Conservation (phyloP, 2,329 filamentous ascomycete genomes). For the Lizonia empirigonia region DNA sequence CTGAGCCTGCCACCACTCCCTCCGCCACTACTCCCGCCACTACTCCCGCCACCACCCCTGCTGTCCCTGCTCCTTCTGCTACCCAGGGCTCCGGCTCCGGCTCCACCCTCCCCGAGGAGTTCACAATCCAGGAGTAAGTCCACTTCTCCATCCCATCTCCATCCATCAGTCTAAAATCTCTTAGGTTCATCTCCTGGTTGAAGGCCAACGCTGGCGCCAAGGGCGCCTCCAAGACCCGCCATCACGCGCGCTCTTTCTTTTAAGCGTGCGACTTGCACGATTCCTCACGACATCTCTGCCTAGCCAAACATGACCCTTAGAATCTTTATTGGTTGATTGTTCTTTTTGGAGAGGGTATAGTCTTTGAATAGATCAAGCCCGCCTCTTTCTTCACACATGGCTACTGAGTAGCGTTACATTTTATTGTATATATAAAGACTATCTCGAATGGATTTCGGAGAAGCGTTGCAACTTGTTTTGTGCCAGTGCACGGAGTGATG, state of each 20-base stretch:
- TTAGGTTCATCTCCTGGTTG: slow-evolving; percentile 37
- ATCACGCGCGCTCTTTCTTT: slow-evolving; percentile 49
- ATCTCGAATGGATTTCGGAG: slow-evolving; percentile 18
- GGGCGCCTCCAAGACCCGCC: slow-evolving; percentile 28
- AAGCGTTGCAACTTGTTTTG: slow-evolving; percentile 5
- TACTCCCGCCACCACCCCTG: background rate
- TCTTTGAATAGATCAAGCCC: slow-evolving; percentile 13
- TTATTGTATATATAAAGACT: slow-evolving; percentile 16
- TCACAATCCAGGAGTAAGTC: slow-evolving; percentile 29
- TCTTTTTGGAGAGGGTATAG: slow-evolving; percentile 8
- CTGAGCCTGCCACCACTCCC: slow-evolving; percentile 13
- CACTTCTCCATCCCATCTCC: no score
- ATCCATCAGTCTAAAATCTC: no score
- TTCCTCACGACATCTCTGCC: slow-evolving; percentile 12
- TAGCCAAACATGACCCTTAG: slow-evolving; percentile 15
- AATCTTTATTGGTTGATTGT: slow-evolving; percentile 14
- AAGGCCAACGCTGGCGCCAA: slow-evolving; percentile 29
- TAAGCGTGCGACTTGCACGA: slow-evolving; percentile 42
- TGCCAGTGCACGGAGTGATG: no score
- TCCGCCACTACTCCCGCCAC: slow-evolving; percentile 11
- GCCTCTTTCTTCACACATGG: slow-evolving; percentile 9
- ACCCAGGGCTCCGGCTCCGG: slow-evolving; percentile 17
- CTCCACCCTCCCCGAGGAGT: slow-evolving; percentile 34
- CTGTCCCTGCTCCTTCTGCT: slow-evolving; percentile 10
- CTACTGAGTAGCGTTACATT: slow-evolving; percentile 17